Conservation (phyloP, 75 land plant genomes). For the Cryptomeria japonica region DNA sequence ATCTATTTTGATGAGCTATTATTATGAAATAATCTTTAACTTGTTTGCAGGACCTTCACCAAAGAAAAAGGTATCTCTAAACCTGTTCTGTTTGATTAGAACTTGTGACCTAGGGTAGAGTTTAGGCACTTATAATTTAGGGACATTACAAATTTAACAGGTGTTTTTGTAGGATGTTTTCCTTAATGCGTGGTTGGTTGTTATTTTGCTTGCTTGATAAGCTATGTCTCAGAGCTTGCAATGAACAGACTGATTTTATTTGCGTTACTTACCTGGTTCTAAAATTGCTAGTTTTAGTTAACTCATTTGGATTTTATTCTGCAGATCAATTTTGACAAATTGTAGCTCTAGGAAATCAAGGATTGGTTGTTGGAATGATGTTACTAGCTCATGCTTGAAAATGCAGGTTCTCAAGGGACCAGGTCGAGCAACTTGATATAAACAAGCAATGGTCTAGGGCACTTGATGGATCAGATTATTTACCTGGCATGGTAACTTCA, state of each 20-base stretch:
- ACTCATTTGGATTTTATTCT: background rate
- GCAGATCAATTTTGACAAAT: background rate
- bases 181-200: background rate
- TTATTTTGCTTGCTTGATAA: background rate
- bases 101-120: no score
- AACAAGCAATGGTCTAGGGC: slow-evolving; percentile 97
- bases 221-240: background rate
- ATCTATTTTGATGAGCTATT: no score
- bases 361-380: background rate
- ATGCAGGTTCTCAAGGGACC: slow-evolving; percentile 72
- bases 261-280: background rate
- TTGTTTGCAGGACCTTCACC: no score
- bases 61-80: no score
- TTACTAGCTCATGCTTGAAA: background rate
- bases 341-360: background rate
- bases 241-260: background rate
- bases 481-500: slow-evolving; percentile 91
- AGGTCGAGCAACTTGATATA: slow-evolving; percentile 82
- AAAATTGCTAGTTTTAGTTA: background rate
- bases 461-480: slow-evolving; percentile 95
- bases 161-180: background rate
- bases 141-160: background rate
- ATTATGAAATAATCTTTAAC: no score
- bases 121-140: no score
- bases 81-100: no score